Conservation (phyloP, 257 asterid species). For the Solanum gandarillasii region DNA sequence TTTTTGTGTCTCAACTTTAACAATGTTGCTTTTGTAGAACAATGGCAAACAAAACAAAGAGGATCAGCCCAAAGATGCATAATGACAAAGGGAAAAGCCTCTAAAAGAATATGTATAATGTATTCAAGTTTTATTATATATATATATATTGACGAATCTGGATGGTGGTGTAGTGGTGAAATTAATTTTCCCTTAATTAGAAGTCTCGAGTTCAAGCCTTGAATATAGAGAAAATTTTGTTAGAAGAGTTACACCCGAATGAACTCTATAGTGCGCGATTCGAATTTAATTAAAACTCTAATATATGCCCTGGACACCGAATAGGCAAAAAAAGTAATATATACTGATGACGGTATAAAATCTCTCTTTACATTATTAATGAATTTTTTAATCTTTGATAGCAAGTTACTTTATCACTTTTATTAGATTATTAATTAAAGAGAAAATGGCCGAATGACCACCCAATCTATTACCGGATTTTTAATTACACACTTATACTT, state of each 20-base stretch:
- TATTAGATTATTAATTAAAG: neutral
- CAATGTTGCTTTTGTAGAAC: neutral
- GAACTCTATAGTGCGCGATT: too few relatives aligned
- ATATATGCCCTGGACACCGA: accelerated
- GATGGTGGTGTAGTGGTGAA: too few relatives aligned
- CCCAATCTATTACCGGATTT: too few relatives aligned
- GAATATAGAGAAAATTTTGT: too few relatives aligned
- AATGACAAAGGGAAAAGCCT: neutral
- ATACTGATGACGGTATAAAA: neutral
- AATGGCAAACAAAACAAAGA: neutral
- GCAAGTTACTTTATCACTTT: neutral
- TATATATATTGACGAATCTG: neutral
- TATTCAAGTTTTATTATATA: neutral
- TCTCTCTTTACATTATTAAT: neutral
- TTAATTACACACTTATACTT: too few relatives aligned
- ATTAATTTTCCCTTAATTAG: accelerated
- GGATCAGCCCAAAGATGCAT: neutral
- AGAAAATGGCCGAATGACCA: too few relatives aligned
- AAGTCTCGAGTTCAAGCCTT: accelerated
- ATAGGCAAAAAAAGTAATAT: too few relatives aligned
- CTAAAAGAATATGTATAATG: neutral
- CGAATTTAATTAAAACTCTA: too few relatives aligned
- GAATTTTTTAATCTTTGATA: neutral
- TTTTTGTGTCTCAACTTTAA: neutral
- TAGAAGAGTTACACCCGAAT: too few relatives aligned